Percentiles rank a stretch among this genome's conserved stretches.
phyloP scores from a whole-genome alignment of 441 rosid genomes.

The Erysimum cheiri region DNA sequence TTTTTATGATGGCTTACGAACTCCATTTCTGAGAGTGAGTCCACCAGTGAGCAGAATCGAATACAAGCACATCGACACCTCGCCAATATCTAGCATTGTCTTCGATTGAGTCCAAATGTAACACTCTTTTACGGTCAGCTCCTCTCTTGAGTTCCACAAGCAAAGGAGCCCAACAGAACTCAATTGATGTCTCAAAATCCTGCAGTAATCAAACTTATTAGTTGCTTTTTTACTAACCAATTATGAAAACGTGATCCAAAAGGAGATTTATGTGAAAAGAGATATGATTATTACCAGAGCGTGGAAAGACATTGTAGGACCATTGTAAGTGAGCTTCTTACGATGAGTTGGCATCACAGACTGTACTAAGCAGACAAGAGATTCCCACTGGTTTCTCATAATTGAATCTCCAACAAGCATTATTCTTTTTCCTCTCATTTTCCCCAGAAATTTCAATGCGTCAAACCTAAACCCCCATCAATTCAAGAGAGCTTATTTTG shows the following conservation, averaged over 20 bases:
- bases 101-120: conserved; percentile 87
- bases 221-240: conserved; percentile 11
- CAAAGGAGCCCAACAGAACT: conserved; percentile 91
- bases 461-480: conserved; percentile 65
- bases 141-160: conserved; percentile 81
- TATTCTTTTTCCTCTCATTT: conserved; percentile 82
- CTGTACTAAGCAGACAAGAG: conserved; percentile 89
- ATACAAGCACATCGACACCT: conserved; percentile 80
- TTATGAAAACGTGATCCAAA: conserved; percentile 21
- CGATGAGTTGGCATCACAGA: conserved; percentile 76
- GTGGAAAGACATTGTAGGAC: conserved; percentile 87
- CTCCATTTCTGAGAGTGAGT: conserved; percentile 79
- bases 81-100: conserved; percentile 93
- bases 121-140: conserved; percentile 58
- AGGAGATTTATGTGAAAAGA: neutral
- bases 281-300: conserved; percentile 60
- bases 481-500: neutral
- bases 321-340: conserved; percentile 72
- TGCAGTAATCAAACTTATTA: conserved; percentile 34
- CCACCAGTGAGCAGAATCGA: conserved; percentile 99
- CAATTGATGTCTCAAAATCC: conserved; percentile 83
- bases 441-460: conserved; percentile 78
- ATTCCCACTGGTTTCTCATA: conserved; percentile 97
- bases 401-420: conserved; percentile 95
- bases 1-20: conserved; percentile 60